Base-by-base conservation (phyloP, 306 rosid genomes). In the Dalbergia oliveri region DNA sequence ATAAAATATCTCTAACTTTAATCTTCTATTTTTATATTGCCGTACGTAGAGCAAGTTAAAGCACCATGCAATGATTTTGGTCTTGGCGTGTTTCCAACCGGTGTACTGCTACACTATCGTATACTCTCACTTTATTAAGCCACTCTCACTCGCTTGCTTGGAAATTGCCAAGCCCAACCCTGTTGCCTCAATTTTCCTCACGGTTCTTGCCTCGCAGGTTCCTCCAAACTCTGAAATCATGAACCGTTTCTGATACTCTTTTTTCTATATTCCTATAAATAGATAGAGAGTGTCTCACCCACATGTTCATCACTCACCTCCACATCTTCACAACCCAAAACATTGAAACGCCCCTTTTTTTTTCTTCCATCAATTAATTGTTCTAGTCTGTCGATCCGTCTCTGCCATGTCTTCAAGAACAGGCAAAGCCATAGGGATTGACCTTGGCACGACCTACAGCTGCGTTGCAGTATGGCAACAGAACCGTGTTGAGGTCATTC, bases 381-480 rank as follows among this genome's bases (percentile, higher is more conserved):
- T 37, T 6, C 41, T 6, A 4, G 6, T 37, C 41, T 0, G 8
- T 37, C 7, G 31, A 26, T 37, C 1, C 7, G 1, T 64, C 8
- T 12, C 58, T 3, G 11, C 60, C 31, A 86, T 86, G 89, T 73
- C 86, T 23, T 14, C 77, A 37, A 58, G 9, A 6, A 57, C 34
- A 47, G 66, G 8, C 10, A 82, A 86, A 73, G 88, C 86, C 68
- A 86, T 86, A 51, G 86, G 86, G 34, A 86, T 86, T 3, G 88
- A 86, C 73, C 81, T 86, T 14, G 88, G 88, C 64, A 86, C 88
- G 23, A 82, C 82, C 79, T 82, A 82, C 13, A 82, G 82, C 69
- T 86, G 88, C 31, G 81, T 86, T 0, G 88, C 77, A 2, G 86
- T 75, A 51, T 86, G 88, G 88, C 86, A 75, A 6, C 35, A 75